Conservation (phyloP, 1,284 basidiomycete species). For the Naganishia sp. region DNA sequence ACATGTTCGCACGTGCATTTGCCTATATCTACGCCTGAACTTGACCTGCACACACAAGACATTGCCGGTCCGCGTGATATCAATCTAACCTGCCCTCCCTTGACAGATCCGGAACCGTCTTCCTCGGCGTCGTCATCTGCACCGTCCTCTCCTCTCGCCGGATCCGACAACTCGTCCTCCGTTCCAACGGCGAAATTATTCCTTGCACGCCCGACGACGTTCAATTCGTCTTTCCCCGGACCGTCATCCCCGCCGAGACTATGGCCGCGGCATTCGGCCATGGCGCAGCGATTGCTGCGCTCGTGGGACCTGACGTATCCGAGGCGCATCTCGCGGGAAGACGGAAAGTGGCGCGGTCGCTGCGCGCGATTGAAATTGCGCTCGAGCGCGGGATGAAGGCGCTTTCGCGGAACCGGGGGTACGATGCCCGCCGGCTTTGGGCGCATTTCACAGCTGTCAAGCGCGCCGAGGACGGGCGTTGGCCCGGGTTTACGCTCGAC, state of each 20-base stretch:
- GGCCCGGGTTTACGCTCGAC: constrained; percentile 38
- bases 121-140: constrained; percentile 45
- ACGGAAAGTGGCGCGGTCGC: constrained; percentile 10
- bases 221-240: constrained; percentile 49
- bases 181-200: constrained; percentile 45
- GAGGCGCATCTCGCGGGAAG: constrained; percentile 11
- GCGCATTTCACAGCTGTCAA: constrained; percentile 36
- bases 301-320: constrained; percentile 37
- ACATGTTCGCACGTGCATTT: too few species aligned
- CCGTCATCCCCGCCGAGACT: constrained; percentile 38
- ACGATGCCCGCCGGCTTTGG: constrained; percentile 37
- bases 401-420: constrained; percentile 2
- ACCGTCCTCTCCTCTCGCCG: constrained; percentile 15
- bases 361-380: constrained; percentile 31
- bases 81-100: neutral
- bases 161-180: constrained; percentile 28
- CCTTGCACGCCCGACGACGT: constrained; percentile 48
- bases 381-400: constrained; percentile 41
- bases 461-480: constrained; percentile 27
- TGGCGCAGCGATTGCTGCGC: constrained; percentile 30
- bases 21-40: too few species aligned
- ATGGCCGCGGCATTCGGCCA: constrained; percentile 26
- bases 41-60: too few species aligned
- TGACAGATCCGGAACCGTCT: constrained; percentile 36
- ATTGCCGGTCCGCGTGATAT: neutral